These are phyloP conservation scores for Leucosporidium creatinivorum DNA, from an alignment of 768 basidiomycete genomes.

Conservation along the genomic window DNA sequence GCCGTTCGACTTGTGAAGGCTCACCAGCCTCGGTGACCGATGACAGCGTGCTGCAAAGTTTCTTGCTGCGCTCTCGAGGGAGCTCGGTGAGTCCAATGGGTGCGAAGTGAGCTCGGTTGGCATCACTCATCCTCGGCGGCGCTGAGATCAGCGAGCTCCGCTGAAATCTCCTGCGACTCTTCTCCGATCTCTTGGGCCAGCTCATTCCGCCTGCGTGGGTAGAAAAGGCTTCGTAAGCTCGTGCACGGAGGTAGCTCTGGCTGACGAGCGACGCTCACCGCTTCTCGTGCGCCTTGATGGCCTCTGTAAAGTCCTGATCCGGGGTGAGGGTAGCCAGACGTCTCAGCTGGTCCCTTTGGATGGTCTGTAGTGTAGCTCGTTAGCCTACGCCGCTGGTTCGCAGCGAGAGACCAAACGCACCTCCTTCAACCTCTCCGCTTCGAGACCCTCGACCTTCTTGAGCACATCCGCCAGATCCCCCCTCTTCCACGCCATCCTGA, in stretches of 20 bases:
- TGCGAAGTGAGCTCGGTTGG: too few species aligned
- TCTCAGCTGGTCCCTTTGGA: constrained; percentile 24
- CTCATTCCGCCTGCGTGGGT: constrained; percentile 5
- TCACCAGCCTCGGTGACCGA: too few species aligned
- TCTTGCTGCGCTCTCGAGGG: too few species aligned
- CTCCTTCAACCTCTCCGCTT: constrained; percentile 16
- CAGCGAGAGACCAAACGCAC: neutral
- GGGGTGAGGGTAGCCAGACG: neutral
- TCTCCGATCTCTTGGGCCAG: constrained; percentile 12
- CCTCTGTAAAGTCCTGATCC: neutral
- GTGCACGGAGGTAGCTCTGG: accelerated
- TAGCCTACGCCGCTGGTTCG: neutral
- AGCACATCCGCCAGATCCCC: constrained; percentile 2
- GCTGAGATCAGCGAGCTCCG: constrained; percentile 19
- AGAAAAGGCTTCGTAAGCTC: too few species aligned
- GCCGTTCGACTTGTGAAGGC: too few species aligned
- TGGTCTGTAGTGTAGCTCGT: constrained; percentile 6
- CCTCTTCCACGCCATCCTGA: neutral
- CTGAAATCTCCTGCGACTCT: constrained; percentile 19
- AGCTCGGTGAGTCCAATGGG: too few species aligned
- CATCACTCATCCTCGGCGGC: constrained; percentile 7
- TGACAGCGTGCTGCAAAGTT: too few species aligned
- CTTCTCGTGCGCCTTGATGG: constrained; percentile 14
- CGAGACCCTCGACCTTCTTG: constrained; percentile 11
- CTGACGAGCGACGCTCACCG: constrained; percentile 2